These are phyloP conservation scores for Triticum aestivum DNA, from an alignment of 176 grass and related monocot genomes.

Conservation along the genomic window DNA sequence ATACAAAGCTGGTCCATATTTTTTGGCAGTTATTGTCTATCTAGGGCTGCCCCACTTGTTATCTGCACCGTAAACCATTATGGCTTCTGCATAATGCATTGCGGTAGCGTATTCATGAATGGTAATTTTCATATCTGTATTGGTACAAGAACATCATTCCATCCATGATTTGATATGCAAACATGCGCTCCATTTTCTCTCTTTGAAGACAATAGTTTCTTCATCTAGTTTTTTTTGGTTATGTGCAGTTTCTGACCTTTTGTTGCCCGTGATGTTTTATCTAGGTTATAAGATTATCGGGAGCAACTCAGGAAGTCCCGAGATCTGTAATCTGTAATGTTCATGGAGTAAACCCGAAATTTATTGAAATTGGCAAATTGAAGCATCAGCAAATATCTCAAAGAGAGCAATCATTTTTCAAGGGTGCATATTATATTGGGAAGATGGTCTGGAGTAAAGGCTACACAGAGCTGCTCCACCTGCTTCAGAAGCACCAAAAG, in stretches of 20 bases:
- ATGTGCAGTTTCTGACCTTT: conserved; percentile 16
- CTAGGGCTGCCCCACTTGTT: conserved; percentile 1
- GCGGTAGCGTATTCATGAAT: background rate
- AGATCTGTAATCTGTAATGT: conserved; percentile 95
- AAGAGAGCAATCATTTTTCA: conserved; percentile 60
- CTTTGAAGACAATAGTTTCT: background rate
- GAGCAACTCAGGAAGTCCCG: conserved; percentile 84
- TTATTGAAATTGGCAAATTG: conserved; percentile 75
- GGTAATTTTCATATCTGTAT: background rate
- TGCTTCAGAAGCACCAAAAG: conserved; percentile 63
- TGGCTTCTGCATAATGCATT: background rate
- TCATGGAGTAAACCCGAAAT: conserved; percentile 97
- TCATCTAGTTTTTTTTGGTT: background rate
- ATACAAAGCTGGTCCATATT: background rate
- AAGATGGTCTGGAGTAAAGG: conserved; percentile 99
- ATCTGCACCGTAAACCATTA: background rate
- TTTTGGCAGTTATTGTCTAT: background rate
- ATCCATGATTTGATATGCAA: background rate
- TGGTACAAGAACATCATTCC: background rate
- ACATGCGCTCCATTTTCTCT: background rate
- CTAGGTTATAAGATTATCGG: conserved; percentile 93
- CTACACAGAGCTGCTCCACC: conserved; percentile 78
- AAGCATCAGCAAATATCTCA: conserved; percentile 58
- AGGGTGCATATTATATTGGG: conserved; percentile 96
- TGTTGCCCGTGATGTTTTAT: conserved; percentile 17